These are phyloP conservation scores for Geotrichum siamense DNA, from an alignment of 1,139 yeast genomes.

Conservation along the genomic window DNA sequence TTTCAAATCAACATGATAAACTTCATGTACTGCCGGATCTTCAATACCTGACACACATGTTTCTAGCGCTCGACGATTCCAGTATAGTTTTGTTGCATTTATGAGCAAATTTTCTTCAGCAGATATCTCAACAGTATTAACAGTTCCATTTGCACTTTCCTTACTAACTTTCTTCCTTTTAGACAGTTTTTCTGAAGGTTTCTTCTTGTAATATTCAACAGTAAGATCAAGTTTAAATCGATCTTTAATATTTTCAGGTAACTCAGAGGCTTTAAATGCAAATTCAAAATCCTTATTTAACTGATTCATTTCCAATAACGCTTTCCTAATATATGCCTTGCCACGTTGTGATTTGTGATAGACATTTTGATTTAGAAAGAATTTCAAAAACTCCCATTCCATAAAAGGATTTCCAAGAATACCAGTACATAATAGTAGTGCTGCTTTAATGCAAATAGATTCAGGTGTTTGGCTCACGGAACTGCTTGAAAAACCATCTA, in stretches of 20 bases:
- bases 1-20: conserved; percentile 23
- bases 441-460: conserved; percentile 8
- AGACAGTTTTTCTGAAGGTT: conserved; percentile 13
- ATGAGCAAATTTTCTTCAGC: conserved; percentile 1
- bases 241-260: background rate
- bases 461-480: conserved; percentile 11
- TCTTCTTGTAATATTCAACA: conserved; percentile 15
- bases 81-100: conserved; percentile 15
- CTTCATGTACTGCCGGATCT: conserved; percentile 20
- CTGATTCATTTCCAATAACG: conserved; percentile 27
- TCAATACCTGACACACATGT: conserved; percentile 27
- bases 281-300: conserved; percentile 9
- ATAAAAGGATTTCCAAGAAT: conserved; percentile 11
- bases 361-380: conserved; percentile 24
- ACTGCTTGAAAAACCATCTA: background rate
- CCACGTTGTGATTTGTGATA: conserved; percentile 25
- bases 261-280: conserved; percentile 5
- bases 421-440: conserved; percentile 11
- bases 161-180: conserved; percentile 8
- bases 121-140: conserved; percentile 1
- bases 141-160: background rate
- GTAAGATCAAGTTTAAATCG: conserved; percentile 7
- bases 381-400: conserved; percentile 21
- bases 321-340: conserved; percentile 25
- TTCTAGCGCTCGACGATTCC: conserved; percentile 25